A percentile compares a stretch with the other conserved stretches of the same genome.
Evolutionary conservation across 441 rosid genomes (phyloP).

Genomic region (Adansonia rubrostipa): DNA sequence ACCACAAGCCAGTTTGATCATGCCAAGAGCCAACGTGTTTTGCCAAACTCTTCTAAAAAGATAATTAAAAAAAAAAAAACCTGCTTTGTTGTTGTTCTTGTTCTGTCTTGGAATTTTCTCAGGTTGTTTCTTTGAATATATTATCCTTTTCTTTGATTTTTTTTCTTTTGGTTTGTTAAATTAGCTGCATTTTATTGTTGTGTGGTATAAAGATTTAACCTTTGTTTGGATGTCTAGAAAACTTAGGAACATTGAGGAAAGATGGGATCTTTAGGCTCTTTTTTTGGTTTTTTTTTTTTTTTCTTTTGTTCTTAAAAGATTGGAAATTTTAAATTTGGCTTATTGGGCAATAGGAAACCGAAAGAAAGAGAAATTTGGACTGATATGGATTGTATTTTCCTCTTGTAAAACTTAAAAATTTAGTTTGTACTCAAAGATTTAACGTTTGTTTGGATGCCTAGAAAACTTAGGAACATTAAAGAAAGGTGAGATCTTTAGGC

Average conservation of each 20-base stretch:
- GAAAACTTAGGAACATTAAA: not conserved
- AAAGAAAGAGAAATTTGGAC: slow-evolving; percentile 8
- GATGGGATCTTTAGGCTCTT: slow-evolving; percentile 9
- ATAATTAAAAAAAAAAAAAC: not conserved
- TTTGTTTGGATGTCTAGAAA: not conserved
- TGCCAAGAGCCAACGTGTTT: slow-evolving; percentile 8
- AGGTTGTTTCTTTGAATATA: slow-evolving; percentile 40
- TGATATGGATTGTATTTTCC: not conserved
- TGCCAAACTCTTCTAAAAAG: not conserved
- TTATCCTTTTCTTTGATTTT: not conserved
- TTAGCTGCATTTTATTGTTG: not conserved
- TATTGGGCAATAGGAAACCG: not conserved
- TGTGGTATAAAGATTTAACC: not conserved
- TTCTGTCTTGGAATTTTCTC: not conserved
- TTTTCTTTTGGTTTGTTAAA: not conserved
- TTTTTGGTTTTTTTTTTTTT: not conserved
- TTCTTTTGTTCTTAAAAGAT: not conserved
- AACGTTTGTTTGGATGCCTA: not conserved
- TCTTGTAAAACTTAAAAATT: not conserved
- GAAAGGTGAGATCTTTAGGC: slow-evolving; percentile 19
- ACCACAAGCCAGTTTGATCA: slow-evolving; percentile 10
- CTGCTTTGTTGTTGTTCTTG: not conserved
- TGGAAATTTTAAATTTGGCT: slow-evolving; percentile 4
- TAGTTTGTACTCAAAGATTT: slow-evolving; percentile 14
- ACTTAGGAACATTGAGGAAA: slow-evolving; percentile 3